Base-by-base conservation (phyloP, 441 rosid genomes). In the Omphalea diandra region DNA sequence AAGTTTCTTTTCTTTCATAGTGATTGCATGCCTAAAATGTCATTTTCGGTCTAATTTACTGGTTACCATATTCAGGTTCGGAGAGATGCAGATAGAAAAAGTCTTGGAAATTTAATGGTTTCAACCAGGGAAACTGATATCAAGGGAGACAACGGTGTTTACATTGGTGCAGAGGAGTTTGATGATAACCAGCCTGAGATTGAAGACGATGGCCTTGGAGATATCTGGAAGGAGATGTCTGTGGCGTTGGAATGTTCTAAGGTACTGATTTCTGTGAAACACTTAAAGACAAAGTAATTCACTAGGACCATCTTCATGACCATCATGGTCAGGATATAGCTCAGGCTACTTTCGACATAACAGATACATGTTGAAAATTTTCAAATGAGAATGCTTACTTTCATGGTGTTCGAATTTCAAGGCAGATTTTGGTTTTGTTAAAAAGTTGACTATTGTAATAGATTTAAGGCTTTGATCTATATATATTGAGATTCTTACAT, bases 191-290 rank as follows among this genome's bases (percentile, higher is more conserved):
- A 53, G 49, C 68, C 69, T 3, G 83, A 75, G 77, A 64, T 65
- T 55, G 79, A 73, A 75, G 96, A 92, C 73, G 96, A 87, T 60
- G 97, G 89, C 62, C 82, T 92, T 68, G 89, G 89, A 63, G 87
- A 89, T 80, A 89, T 95, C 59, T 95, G 98, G 99, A 84, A 80
- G 58, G 93, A 88, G 77, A 90, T 92, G 98, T 78, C 86, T 59
- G 71, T 84, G 77, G 87, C 96, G 27, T 69, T 90, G 73, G 94
- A 84, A 69, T 72, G 70, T 75, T 80, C 93, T 44, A 95, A 89
- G 97, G 96, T 92, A 83, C 53, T 69, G 24, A 71, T 33, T 26
- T 27, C 5, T 36, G 4, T 20, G 31, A 57, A 67, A 50, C 27
- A 17, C 12, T 29, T 31, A 11, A 29, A 67, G 64, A 32, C 58